Evolutionary conservation across 352 stramenopile species (phyloP), one percentile per base, ranked within the genome.

Genomic region (Globisporangium barbulae): DNA sequence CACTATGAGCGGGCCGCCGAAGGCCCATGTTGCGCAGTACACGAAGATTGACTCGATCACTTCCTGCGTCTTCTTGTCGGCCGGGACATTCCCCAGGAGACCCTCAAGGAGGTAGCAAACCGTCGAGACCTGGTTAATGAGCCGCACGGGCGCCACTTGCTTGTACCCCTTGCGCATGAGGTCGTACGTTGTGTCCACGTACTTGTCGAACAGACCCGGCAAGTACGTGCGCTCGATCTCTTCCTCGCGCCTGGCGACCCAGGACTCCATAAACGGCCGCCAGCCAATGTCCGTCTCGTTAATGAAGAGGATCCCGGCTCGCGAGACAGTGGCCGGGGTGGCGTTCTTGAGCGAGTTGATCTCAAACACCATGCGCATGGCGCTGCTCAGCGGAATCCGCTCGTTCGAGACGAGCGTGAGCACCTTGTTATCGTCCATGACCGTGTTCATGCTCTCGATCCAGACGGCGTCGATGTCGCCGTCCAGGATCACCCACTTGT

Each of bases 351-450:
- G 78, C 44, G 84, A 93, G 59, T 95, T 95, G 64, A 96, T 95
- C 68, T 96, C 88, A 53, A 96, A 96, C 35, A 96, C 81, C 88
- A 96, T 96, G n/a, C 87, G 78, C 88, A 96, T 96, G 0, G 86
- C 86, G 22, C 74, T 68, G 33, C 84, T 95, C 33, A 95, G 53
- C 2, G 88, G 87, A 19, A 95, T 96, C 3, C 88, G 82, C 61
- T 96, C 88, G 53, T 96, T 96, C 15, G 84, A 94, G 45, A 95
- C 88, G 0, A 98, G 75, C 9, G 96, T 98, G 1, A 98, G 76
- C 58, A 98, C 90, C 53, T 98, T 97, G 73, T 98, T 98, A 61
- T 98, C 95, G 62, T 98, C 96, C 96, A 99, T 98, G 67, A 99
- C 96, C 0, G 91, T 98, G 75, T 99, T 99, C 96, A 99, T 98